Evolutionary conservation across 2,329 filamentous ascomycete genomes (phyloP).

Genomic region (Aspergillus hiratsukae): DNA sequence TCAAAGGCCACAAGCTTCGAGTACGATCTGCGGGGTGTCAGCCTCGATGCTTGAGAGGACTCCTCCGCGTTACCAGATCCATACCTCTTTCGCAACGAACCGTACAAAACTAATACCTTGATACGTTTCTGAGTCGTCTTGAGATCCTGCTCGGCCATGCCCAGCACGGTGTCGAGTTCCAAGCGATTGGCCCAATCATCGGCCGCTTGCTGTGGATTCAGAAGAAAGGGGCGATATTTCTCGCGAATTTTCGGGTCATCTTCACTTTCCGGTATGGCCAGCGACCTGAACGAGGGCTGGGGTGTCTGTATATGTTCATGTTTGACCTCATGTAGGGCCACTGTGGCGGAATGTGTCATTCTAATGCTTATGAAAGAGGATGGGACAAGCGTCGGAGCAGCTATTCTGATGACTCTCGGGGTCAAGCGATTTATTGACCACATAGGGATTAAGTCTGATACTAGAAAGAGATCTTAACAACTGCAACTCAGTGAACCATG

Average conservation of each 20-base stretch:
- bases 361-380: not conserved
- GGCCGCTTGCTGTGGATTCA: conserved; percentile 22
- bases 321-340: not conserved
- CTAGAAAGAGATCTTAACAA: not conserved
- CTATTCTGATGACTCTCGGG: not conserved
- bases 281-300: conserved; percentile 16
- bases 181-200: conserved; percentile 55
- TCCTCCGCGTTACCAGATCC: not conserved
- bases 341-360: not conserved
- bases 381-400: not conserved
- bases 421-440: not conserved
- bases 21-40: conserved; percentile 53
- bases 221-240: conserved; percentile 55
- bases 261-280: conserved; percentile 44
- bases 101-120: conserved; percentile 58
- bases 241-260: conserved; percentile 46
- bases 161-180: conserved; percentile 51
- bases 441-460: not conserved
- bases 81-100: conserved; percentile 20
- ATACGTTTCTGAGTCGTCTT: conserved; percentile 39
- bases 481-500: not conserved
- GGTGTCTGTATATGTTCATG: not conserved
- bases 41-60: not conserved
- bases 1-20: conserved; percentile 59
- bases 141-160: conserved; percentile 50